phyloP scores from a whole-genome alignment of 2,329 filamentous ascomycete species.

The Trichoderma simmonsii region DNA sequence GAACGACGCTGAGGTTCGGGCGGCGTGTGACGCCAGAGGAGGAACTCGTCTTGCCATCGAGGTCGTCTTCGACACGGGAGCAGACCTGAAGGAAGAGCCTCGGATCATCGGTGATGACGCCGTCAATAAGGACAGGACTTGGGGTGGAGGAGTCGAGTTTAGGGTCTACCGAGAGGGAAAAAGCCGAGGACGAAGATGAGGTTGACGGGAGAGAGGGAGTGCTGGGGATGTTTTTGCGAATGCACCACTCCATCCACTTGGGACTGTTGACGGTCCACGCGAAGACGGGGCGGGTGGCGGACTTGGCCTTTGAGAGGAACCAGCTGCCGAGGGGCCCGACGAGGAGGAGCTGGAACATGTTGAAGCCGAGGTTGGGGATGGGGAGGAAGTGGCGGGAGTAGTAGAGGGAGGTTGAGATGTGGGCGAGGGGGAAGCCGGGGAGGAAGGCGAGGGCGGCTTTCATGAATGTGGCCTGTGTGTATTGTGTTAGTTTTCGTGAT shows the following conservation, averaged over 20 bases:
- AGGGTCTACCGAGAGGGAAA: neutral
- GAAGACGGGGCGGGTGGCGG: slow-evolving; percentile 56
- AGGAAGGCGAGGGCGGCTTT: slow-evolving; percentile 59
- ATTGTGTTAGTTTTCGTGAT: neutral
- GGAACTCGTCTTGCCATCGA: slow-evolving; percentile 25
- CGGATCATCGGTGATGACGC: slow-evolving; percentile 83
- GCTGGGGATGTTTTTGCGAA: slow-evolving; percentile 39
- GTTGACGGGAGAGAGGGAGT: neutral
- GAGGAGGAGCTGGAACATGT: slow-evolving; percentile 67
- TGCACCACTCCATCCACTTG: slow-evolving; percentile 76
- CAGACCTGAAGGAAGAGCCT: slow-evolving; percentile 63
- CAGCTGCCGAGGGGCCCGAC: slow-evolving; percentile 62
- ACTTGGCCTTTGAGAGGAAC: slow-evolving; percentile 61
- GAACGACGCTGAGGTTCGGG: slow-evolving; percentile 17
- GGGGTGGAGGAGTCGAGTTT: neutral
- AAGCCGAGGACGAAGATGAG: neutral
- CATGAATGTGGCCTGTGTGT: slow-evolving; percentile 60
- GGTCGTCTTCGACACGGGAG: slow-evolving; percentile 36
- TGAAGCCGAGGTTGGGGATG: slow-evolving; percentile 69
- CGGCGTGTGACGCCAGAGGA: neutral
- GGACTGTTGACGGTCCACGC: slow-evolving; percentile 86
- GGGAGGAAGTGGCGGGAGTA: slow-evolving; percentile 70
- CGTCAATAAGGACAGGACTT: slow-evolving; percentile 54
- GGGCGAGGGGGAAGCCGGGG: slow-evolving; percentile 60
- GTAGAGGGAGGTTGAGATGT: slow-evolving; percentile 63